A percentile compares a stretch with the other conserved stretches of the same genome.
These are phyloP conservation scores for Casuarina cunninghamiana DNA, from an alignment of 306 rosid species.

Conservation along the genomic window DNA sequence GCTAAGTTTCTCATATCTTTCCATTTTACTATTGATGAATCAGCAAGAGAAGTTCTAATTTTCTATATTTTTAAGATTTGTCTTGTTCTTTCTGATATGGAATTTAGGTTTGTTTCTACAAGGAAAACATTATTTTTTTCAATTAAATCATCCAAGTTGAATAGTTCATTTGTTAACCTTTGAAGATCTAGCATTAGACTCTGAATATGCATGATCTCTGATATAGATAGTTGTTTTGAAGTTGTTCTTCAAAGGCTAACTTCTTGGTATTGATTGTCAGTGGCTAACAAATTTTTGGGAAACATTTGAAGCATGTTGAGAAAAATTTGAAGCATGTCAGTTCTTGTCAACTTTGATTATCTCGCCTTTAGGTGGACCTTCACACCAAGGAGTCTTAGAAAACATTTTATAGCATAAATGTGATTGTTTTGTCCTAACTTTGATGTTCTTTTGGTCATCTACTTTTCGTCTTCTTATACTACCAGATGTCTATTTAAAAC, in stretches of 20 bases:
- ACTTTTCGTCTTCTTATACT: constrained; percentile 3
- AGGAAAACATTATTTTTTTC: neutral
- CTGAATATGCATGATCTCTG: neutral
- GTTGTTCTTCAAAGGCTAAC: neutral
- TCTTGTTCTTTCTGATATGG: neutral
- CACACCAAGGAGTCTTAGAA: neutral
- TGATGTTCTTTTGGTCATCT: constrained; percentile 2
- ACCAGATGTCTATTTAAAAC: neutral
- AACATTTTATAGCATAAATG: neutral
- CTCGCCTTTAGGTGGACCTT: neutral
- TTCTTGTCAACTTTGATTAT: constrained; percentile 4
- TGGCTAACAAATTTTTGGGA: neutral
- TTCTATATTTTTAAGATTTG: neutral
- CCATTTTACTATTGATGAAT: constrained; percentile 10
- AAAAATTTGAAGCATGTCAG: neutral
- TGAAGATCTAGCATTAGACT: neutral
- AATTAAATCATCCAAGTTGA: neutral
- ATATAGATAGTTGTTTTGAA: neutral
- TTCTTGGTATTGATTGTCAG: neutral
- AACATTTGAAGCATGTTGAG: neutral
- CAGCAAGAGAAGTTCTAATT: neutral
- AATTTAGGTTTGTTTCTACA: too few relatives aligned
- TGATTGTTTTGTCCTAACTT: neutral
- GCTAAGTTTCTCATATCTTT: constrained; percentile 20
- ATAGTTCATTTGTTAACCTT: neutral